Conservation (phyloP, 148 eudicot species). For the Amaranthus palmeri region DNA sequence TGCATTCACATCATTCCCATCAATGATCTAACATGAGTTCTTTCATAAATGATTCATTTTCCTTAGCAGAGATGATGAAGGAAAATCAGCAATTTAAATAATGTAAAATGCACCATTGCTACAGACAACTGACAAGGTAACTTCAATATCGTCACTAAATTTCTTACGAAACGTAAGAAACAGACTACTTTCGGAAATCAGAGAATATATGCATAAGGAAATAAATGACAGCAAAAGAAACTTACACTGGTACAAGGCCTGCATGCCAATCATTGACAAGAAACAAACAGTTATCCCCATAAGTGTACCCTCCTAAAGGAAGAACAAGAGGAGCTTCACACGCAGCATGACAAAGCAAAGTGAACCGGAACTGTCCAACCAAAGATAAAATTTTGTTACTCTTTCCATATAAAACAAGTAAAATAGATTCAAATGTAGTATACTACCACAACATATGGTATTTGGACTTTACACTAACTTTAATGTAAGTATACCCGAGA, state of each 20-base stretch:
- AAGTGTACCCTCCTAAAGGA: slow-evolving; percentile 88
- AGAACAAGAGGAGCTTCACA: slow-evolving; percentile 99
- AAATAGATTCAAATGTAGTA: slow-evolving; percentile 1
- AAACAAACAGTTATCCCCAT: slow-evolving; percentile 86
- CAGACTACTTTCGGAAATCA: background rate
- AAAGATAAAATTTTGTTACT: slow-evolving; percentile 22
- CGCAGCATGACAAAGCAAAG: slow-evolving; percentile 93
- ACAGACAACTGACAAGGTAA: background rate
- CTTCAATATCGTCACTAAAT: background rate
- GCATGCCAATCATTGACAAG: slow-evolving; percentile 99
- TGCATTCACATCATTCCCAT: no score
- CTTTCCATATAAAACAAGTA: slow-evolving; percentile 6
- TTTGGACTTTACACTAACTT: no score
- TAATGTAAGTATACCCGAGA: no score
- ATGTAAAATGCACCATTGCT: background rate
- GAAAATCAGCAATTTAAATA: background rate
- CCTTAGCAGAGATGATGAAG: background rate
- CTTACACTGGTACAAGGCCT: slow-evolving; percentile 91
- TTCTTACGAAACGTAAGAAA: background rate
- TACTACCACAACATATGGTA: background rate
- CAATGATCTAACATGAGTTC: background rate
- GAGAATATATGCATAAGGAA: background rate
- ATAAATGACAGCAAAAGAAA: slow-evolving; percentile 7
- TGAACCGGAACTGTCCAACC: slow-evolving; percentile 80
- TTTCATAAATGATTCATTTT: background rate